A percentile compares a stretch with the other conserved stretches of the same genome.
These are phyloP conservation scores for Euphorbia tirucalli DNA, from an alignment of 345 rosid genomes.

Conservation along the genomic window DNA sequence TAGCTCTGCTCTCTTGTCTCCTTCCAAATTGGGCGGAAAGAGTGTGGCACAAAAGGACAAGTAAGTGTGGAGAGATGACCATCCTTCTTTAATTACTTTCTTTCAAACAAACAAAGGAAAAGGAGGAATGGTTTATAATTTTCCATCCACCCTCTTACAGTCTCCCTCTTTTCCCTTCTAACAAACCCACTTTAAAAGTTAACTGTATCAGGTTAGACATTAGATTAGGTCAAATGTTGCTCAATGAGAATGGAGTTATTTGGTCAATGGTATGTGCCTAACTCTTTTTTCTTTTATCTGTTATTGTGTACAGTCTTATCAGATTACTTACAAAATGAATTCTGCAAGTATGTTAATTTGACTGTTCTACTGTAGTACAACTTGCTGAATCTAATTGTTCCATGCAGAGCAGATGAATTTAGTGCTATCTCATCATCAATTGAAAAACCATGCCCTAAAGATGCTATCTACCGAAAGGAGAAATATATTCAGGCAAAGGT, in stretches of 20 bases:
- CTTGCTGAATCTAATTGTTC: slow-evolving; percentile 15
- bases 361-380: slow-evolving; percentile 3
- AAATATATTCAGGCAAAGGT: slow-evolving; percentile 82
- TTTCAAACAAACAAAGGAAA: no score
- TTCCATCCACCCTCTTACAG: no score
- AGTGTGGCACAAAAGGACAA: no score
- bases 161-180: no score
- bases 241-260: background rate
- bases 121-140: no score
- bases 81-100: no score
- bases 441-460: slow-evolving; percentile 61
- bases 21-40: no score
- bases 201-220: background rate
- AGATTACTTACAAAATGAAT: background rate
- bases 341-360: background rate
- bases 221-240: background rate
- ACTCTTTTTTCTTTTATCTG: background rate
- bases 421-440: slow-evolving; percentile 26
- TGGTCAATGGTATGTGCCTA: background rate
- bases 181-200: no score
- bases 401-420: slow-evolving; percentile 44
- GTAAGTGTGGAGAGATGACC: no score
- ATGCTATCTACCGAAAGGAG: slow-evolving; percentile 52
- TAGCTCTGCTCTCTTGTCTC: no score
- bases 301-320: background rate